Percentiles rank a stretch among this genome's conserved stretches.
These are phyloP conservation scores for Primulina tabacum DNA, from an alignment of 257 asterid genomes.

Conservation along the genomic window DNA sequence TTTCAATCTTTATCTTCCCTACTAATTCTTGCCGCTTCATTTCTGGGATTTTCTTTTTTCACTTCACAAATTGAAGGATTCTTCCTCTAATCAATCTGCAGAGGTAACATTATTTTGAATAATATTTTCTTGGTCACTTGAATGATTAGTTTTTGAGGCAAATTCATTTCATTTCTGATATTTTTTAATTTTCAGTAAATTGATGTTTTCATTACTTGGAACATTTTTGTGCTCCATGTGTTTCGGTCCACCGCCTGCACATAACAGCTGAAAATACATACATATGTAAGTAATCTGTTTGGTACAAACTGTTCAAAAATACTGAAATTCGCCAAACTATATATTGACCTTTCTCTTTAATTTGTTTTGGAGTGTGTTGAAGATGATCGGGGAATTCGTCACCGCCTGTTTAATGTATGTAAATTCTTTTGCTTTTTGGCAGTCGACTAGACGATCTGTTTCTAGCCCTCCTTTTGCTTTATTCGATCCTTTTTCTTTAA, in stretches of 20 bases:
- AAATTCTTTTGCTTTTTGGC: background rate
- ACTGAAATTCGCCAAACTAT: too few species aligned
- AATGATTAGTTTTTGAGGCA: too few species aligned
- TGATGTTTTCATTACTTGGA: too few species aligned
- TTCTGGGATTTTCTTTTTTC: background rate
- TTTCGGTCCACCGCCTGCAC: background rate
- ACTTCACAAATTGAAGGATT: background rate
- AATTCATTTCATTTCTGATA: too few species aligned
- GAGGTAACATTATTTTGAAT: background rate
- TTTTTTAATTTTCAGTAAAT: too few species aligned
- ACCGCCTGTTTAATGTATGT: slow-evolving; percentile 39
- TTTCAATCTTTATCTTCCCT: background rate
- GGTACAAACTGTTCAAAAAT: background rate
- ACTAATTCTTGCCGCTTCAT: background rate
- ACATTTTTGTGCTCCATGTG: too few species aligned
- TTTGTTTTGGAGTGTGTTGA: background rate
- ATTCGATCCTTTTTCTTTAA: background rate
- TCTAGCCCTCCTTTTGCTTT: background rate
- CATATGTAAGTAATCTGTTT: too few species aligned
- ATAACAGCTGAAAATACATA: background rate
- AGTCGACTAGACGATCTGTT: background rate
- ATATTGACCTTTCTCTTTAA: background rate
- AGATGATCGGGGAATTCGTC: slow-evolving; percentile 47
- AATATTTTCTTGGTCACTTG: background rate
- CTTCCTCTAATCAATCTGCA: background rate